Evolutionary conservation across 495 filamentous ascomycete species (phyloP), one percentile per base, ranked within the genome.

Genomic region (Terfezia boudieri): DNA sequence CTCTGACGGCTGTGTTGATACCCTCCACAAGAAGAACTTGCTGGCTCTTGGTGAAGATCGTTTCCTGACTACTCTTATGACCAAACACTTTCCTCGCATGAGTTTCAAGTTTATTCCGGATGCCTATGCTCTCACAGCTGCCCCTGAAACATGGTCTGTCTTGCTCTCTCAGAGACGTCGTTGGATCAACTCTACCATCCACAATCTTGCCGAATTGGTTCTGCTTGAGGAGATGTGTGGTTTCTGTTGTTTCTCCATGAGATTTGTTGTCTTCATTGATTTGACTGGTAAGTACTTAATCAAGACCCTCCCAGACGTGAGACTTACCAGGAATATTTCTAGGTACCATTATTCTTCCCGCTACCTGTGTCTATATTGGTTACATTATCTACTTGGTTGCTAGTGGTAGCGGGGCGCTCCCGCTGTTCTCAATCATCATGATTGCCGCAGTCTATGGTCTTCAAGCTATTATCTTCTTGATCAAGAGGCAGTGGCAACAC

Each of bases 221-320:
- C 78, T 79, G 58, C 73, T 98, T 41, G 77, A 84, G 61, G 84
- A 98, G 60, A 79, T 98, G 66, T 98, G 90, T 64, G 90, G 90
- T 54, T 98, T 98, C 79, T 98, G 90, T 69, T 95, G 85, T 69
- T 98, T 98, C 74, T 87, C 83, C 55, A 98, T 98, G 90, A 81
- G 90, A 54, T 96, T 98, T 64, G 79, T 98, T 50, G 90, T 98
- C 55, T 81, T 98, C 59, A 80, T 98, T 59, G 90, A 98, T 74
- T 77, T 98, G 11, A 76, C 89, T 55, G 87, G 89, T 57, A 52
- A 51, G 54, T 51, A 23, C 7, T 41, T 12, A 9, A 26, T 50
- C 9, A 22, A 12, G 17, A 23, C 9, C 49, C 22, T 26, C 16
- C 22, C 6, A 23, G 10, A 46, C 41, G 12, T 8, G 26, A 32